Evolutionary conservation across 345 rosid species (phyloP).

Genomic region (Bruguiera gymnorhiza): DNA sequence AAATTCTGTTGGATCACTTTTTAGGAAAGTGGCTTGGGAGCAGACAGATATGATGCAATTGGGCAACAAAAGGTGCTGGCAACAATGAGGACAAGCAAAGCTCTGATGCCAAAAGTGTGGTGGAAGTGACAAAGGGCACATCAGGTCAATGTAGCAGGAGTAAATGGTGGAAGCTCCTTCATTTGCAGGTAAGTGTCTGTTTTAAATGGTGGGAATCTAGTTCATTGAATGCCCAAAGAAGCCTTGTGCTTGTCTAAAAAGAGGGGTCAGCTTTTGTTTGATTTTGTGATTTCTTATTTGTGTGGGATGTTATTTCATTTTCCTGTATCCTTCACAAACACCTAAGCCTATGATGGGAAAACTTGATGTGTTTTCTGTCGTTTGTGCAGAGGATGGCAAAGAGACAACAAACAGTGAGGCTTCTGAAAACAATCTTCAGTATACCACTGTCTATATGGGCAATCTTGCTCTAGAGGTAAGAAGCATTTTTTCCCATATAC

Average conservation of each 20-base stretch:
- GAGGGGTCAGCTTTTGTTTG: neutral
- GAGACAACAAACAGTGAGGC: constrained; percentile 69
- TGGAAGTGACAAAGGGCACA: constrained; percentile 80
- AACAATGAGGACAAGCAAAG: constrained; percentile 78
- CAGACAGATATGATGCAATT: constrained; percentile 93
- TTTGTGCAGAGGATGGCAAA: constrained; percentile 80
- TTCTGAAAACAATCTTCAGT: constrained; percentile 89
- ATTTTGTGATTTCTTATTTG: neutral
- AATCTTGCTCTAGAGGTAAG: constrained; percentile 89
- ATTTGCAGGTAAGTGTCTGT: neutral
- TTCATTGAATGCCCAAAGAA: neutral
- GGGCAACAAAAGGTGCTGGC: constrained; percentile 95
- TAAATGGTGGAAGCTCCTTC: neutral
- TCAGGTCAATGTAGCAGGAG: constrained; percentile 47
- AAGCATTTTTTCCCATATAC: neutral
- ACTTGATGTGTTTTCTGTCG: constrained; percentile 10
- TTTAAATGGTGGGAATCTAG: neutral
- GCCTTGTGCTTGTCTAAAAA: neutral
- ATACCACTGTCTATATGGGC: constrained; percentile 95
- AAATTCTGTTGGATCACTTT: neutral
- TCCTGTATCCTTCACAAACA: neutral
- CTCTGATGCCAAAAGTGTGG: constrained; percentile 79
- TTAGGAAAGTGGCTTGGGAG: constrained; percentile 96
- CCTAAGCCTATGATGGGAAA: constrained; percentile 1
- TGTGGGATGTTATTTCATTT: neutral